Base-by-base conservation (phyloP, 306 rosid species). In the Malus fusca region DNA sequence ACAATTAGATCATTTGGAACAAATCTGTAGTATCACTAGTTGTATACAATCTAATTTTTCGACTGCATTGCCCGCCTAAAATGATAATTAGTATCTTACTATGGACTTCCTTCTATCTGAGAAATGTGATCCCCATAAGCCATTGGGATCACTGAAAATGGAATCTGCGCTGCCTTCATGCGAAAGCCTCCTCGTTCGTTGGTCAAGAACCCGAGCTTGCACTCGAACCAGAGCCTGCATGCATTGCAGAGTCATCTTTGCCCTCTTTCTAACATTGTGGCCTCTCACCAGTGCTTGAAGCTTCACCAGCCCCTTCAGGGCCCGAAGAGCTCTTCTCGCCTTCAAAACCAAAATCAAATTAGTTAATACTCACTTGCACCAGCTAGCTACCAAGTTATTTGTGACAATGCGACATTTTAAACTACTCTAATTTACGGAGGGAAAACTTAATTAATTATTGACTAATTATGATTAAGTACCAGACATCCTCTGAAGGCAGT, bases 241-340 rank as follows among this genome's bases (percentile, higher is more conserved):
- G 87, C 87, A 85, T n/a, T 81, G 78, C 31, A 88, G 85, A 12
- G 89, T 85, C 67, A 69, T 72, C 52, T 85, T 77, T 59, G 89
- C 85, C 71, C 92, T 48, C 74, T 75, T 85, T 37, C 89, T 76
- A 48, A 88, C 88, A 66, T 68, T 88, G 60, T 84, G 84, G 6
- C 88, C 92, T 80, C 92, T 83, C 74, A 88, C 89, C 66, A 88
- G 75, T 11, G 92, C 89, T 64, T 88, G 92, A 72, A 88, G 78
- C 82, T 85, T 85, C 67, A 88, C 92, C 59, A 88, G 55, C 18
- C 85, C 92, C 48, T 84, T 88, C 12, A 83, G 85, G 35, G 92
- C 92, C 69, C 78, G 61, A 58, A 85, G 88, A 28, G 92, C 92
- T 80, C 87, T 88, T 72, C 89, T 75, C 6, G 89, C 92, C 92